Percentiles rank a stretch among this genome's conserved stretches.
These are phyloP conservation scores for Penicillium atrosanguineum DNA, from an alignment of 495 filamentous ascomycete genomes.

Conservation along the genomic window DNA sequence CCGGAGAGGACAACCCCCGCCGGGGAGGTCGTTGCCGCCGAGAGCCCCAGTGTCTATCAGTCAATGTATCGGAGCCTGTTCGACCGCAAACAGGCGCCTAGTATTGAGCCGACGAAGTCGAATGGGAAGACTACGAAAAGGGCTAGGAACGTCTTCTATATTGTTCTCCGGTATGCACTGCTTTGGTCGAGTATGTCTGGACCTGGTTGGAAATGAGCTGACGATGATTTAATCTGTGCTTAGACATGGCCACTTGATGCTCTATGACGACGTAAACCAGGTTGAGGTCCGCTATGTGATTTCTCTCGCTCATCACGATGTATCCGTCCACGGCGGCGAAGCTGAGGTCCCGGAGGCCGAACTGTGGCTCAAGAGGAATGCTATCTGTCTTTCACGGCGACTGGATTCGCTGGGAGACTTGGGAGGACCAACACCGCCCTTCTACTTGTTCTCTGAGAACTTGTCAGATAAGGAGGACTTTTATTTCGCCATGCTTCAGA, in stretches of 20 bases:
- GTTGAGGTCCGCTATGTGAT: conserved; percentile 94
- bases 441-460: conserved; percentile 91
- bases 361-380: conserved; percentile 92
- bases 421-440: conserved; percentile 67
- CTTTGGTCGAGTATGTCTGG: not conserved
- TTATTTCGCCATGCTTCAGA: conserved; percentile 87
- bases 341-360: conserved; percentile 84
- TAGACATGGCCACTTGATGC: conserved; percentile 94
- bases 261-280: conserved; percentile 88
- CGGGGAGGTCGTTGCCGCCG: conserved; percentile 64
- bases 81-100: conserved; percentile 69
- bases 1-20: conserved; percentile 83
- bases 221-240: conserved; percentile 5
- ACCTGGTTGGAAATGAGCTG: conserved; percentile 12
- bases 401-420: conserved; percentile 58
- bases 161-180: conserved; percentile 71
- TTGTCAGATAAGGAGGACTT: conserved; percentile 97
- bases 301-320: conserved; percentile 80
- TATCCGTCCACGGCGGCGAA: conserved; percentile 82
- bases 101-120: conserved; percentile 44
- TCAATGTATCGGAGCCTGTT: conserved; percentile 97
- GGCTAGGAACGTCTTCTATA: conserved; percentile 88
- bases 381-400: conserved; percentile 77
- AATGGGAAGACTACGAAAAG: conserved; percentile 64
- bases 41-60: conserved; percentile 93